phyloP scores from a whole-genome alignment of 1,284 basidiomycete species.

The Trametes pubescens region DNA sequence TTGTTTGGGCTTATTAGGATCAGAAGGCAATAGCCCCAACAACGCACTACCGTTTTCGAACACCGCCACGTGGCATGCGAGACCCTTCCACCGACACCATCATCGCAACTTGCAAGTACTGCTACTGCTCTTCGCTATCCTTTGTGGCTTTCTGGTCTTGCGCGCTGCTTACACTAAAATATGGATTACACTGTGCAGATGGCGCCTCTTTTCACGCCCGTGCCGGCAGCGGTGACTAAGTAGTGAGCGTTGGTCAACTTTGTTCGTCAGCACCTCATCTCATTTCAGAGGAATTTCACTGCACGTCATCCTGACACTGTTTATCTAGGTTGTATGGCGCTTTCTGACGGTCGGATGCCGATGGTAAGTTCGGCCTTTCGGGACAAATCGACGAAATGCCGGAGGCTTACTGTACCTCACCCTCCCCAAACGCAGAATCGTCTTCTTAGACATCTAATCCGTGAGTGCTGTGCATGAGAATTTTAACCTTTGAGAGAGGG shows the following conservation, averaged over 20 bases:
- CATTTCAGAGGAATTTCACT: background rate
- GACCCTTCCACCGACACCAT: background rate
- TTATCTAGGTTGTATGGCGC: background rate
- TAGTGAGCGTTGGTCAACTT: background rate
- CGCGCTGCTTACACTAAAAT: no score
- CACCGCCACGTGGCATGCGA: conserved; percentile 20
- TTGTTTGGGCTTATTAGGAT: conserved; percentile 31
- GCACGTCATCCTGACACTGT: conserved; percentile 4
- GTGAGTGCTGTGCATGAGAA: background rate
- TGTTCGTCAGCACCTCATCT: conserved; percentile 3
- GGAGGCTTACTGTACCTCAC: background rate
- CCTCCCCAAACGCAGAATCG: no score
- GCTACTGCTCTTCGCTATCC: background rate
- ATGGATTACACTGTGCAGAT: no score
- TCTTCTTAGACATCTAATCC: background rate
- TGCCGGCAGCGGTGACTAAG: background rate
- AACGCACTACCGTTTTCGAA: conserved; percentile 9
- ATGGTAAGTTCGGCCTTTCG: background rate
- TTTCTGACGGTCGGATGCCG: background rate
- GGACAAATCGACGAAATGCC: background rate
- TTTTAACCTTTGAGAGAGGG: background rate
- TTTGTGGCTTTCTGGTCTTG: no score
- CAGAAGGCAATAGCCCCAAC: conserved; percentile 22
- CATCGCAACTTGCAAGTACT: background rate
- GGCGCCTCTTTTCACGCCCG: background rate